phyloP scores from a whole-genome alignment of 2,329 filamentous ascomycete species.

The Venturia nashicola region DNA sequence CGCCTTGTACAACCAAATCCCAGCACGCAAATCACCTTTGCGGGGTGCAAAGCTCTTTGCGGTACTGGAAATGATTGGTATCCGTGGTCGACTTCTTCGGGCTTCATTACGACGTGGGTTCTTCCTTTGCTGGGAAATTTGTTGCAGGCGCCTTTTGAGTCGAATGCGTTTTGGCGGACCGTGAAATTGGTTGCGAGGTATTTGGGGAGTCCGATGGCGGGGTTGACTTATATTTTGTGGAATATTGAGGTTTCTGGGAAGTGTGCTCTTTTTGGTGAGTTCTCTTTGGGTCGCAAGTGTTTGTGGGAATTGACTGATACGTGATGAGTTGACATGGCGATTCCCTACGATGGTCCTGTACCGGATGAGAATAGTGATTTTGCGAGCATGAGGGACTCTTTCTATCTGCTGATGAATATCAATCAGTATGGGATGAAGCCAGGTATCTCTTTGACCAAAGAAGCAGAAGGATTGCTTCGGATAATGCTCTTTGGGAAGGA shows the following conservation, averaged over 20 bases:
- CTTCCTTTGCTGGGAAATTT: conserved; percentile 14
- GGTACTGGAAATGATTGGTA: conserved; percentile 13
- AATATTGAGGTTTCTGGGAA: conserved; percentile 21
- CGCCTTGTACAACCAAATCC: conserved; percentile 7
- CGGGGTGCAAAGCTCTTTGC: conserved; percentile 10
- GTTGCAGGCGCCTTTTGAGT: conserved; percentile 16
- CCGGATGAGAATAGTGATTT: conserved; percentile 5
- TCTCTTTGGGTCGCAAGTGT: neutral
- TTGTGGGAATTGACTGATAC: neutral
- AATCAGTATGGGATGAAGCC: conserved; percentile 10
- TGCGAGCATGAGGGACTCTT: conserved; percentile 4
- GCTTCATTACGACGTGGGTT: conserved; percentile 17
- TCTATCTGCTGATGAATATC: conserved; percentile 9
- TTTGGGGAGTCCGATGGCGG: conserved; percentile 18
- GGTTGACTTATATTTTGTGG: conserved; percentile 20
- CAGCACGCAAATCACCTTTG: conserved; percentile 6
- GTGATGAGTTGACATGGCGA: conserved; percentile 8
- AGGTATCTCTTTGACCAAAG: conserved; percentile 6
- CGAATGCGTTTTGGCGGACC: conserved; percentile 13
- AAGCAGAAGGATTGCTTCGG: conserved; percentile 8
- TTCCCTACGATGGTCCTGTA: conserved; percentile 2
- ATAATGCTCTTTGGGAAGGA: conserved; percentile 7
- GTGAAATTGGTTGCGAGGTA: conserved; percentile 15
- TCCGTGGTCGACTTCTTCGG: conserved; percentile 13
- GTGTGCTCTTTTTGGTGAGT: conserved; percentile 14